Evolutionary conservation across 495 filamentous ascomycete genomes (phyloP), one percentile per base, ranked within the genome.

Genomic region (Aspergillus wentii): DNA sequence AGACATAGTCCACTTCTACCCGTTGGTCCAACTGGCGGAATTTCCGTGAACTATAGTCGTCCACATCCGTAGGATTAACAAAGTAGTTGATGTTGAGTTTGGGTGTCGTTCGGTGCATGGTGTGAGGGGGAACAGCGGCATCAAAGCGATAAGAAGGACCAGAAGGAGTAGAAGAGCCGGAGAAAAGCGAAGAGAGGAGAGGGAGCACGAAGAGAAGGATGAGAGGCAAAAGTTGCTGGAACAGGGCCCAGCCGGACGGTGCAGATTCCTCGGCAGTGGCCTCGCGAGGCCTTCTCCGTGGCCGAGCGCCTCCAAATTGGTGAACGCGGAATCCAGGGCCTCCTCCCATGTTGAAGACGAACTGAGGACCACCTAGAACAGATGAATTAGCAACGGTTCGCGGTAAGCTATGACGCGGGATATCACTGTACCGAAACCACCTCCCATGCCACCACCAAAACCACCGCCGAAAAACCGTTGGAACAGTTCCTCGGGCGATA

Each of bases 401-500:
- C n/a, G n/a, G n/a, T n/a, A 15, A 40, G 29, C 11, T 15, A 18
- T 28, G 8, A 28, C 5, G 23, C 11, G 8, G 34, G 2, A 17
- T 26, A 21, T 25, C 2, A 21, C 26, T 62, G 14, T 71, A 72
- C 83, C 85, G 46, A 65, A 65, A 15, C 78, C 80, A 43, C 81
- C 80, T 36, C 69, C 68, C 18, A 75, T 76, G 59, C 69, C 64
- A 33, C 57, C 59, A 17, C 64, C 63, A 43, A 69, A 61, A 16
- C 71, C 71, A 33, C 80, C 84, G 17, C 76, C 79, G 67, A 98
- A 98, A 71, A 98, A 96, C 45, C 90, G 78, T 56, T 89, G 80
- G 65, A 98, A 97, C 64, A 97, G 71, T 52, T 98, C 92, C 65
- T 98, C 92, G 0, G 92, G 91, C 25, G 86, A 94, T 38, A 98